These are phyloP conservation scores for Daucus carota DNA, from an alignment of 129 eudicot genomes.

Conservation along the genomic window DNA sequence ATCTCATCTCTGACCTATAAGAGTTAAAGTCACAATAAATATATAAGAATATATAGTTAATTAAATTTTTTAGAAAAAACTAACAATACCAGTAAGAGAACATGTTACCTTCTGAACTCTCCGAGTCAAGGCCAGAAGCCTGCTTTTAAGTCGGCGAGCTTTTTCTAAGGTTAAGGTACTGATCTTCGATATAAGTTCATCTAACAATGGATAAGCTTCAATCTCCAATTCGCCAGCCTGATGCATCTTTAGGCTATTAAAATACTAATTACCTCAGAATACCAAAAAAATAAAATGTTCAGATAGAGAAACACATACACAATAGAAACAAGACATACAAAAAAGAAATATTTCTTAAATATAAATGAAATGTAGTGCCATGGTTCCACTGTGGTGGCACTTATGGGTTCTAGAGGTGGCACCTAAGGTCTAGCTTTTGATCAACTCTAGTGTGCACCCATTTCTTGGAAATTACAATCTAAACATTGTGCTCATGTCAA, in stretches of 20 bases:
- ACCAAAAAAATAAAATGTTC: neutral
- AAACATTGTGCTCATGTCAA: neutral
- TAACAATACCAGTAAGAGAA: constrained; percentile 1
- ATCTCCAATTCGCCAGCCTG: constrained; percentile 91
- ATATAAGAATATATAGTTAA: neutral
- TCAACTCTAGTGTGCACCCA: neutral
- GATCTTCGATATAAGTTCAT: constrained; percentile 85
- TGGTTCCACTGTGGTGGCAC: neutral
- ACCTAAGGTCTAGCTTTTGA: neutral
- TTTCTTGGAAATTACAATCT: neutral
- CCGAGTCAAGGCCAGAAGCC: constrained; percentile 82
- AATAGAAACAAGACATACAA: neutral
- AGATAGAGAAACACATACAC: neutral
- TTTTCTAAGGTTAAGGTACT: constrained; percentile 84
- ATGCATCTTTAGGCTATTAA: neutral
- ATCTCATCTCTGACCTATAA: constrained; percentile 88
- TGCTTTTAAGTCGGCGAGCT: constrained; percentile 86
- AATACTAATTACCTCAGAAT: neutral
- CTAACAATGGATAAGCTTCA: constrained; percentile 92
- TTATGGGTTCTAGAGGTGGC: constrained; percentile 1
- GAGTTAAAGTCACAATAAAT: constrained; percentile 9
- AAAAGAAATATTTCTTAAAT: neutral
- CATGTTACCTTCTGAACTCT: constrained; percentile 80
- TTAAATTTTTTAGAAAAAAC: neutral
- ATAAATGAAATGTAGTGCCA: neutral